Evolutionary conservation across 805 yeast genomes (phyloP).

Genomic region (Ogataea ramenticola): DNA sequence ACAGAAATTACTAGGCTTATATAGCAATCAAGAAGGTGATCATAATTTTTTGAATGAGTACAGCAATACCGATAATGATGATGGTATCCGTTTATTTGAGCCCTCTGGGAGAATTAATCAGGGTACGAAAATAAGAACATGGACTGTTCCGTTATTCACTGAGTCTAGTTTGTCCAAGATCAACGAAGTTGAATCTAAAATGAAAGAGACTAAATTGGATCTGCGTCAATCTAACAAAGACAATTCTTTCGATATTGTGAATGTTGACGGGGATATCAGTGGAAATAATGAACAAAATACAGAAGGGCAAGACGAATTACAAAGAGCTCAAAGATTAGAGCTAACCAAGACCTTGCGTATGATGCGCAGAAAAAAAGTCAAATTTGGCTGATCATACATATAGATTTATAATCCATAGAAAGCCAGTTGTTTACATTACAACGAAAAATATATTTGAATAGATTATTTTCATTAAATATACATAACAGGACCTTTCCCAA

Average conservation of each 20-base stretch:
- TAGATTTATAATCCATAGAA: too few relatives aligned
- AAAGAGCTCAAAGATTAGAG: background rate
- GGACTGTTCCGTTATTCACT: conserved; percentile 33
- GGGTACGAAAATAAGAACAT: conserved; percentile 8
- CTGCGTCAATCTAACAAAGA: background rate
- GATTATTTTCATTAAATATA: background rate
- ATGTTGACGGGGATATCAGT: conserved; percentile 2
- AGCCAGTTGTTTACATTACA: too few relatives aligned
- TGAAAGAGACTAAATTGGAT: background rate
- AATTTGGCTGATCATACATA: background rate
- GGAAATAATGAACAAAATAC: conserved; percentile 6
- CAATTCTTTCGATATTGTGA: conserved; percentile 1
- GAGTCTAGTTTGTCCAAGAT: conserved; percentile 21
- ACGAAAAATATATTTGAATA: too few relatives aligned
- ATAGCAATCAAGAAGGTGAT: background rate
- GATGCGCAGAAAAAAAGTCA: background rate
- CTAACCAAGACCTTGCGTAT: background rate
- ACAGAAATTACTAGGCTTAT: conserved; percentile 2
- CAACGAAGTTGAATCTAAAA: conserved; percentile 15
- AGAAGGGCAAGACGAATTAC: too few relatives aligned
- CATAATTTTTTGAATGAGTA: background rate
- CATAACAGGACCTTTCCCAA: too few relatives aligned
- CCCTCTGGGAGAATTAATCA: background rate
- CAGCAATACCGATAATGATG: conserved; percentile 7
- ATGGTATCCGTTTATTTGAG: conserved; percentile 7